These are phyloP conservation scores for Diplosphaera chodatii DNA, from an alignment of 139 green algal species.

Conservation along the genomic window DNA sequence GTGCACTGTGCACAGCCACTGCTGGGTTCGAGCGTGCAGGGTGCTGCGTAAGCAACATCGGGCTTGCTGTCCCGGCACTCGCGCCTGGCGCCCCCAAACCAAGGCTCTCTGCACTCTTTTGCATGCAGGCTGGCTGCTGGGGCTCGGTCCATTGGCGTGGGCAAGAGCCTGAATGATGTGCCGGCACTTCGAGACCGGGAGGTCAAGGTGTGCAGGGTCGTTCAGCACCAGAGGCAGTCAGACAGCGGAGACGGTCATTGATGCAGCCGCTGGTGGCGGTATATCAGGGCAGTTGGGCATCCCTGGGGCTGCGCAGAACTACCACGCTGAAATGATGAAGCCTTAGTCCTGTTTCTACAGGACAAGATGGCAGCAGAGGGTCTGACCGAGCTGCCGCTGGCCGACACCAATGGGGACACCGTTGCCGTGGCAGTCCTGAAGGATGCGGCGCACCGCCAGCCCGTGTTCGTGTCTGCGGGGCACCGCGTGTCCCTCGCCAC, in stretches of 20 bases:
- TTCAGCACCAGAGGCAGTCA: no score
- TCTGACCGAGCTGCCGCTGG: not conserved
- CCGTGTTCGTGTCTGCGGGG: not conserved
- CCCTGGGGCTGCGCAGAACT: no score
- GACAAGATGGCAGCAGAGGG: not conserved
- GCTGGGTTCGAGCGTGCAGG: no score
- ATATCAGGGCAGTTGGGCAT: no score
- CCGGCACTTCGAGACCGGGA: not conserved
- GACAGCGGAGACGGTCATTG: no score
- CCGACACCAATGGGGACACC: not conserved
- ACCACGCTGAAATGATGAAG: no score
- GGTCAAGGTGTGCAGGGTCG: not conserved
- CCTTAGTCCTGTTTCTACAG: not conserved
- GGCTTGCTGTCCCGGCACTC: no score
- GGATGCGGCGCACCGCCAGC: not conserved
- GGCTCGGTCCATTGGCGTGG: not conserved
- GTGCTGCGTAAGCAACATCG: no score
- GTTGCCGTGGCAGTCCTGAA: not conserved
- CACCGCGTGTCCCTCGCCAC: not conserved
- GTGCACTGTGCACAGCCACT: no score
- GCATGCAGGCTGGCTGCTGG: not conserved
- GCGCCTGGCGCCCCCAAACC: no score
- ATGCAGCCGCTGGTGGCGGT: no score
- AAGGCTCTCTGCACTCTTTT: no score
- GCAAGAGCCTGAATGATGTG: not conserved